Percentiles rank a stretch among this genome's conserved stretches.
These are phyloP conservation scores for Heterobasidion occidentale DNA, from an alignment of 1,284 basidiomycete species.

Conservation along the genomic window DNA sequence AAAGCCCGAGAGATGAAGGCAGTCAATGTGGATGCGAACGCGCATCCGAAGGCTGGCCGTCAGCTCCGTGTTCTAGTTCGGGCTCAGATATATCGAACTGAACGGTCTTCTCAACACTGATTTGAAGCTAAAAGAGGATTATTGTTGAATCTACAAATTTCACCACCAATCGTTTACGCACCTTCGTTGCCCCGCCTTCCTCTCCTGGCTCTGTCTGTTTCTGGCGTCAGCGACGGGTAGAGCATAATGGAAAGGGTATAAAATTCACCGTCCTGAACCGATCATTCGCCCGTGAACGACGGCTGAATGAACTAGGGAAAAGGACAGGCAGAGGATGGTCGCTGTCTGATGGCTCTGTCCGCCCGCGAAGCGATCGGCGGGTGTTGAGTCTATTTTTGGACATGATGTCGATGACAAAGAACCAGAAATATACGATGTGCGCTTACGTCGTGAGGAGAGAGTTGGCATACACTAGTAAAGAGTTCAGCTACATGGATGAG, in stretches of 20 bases:
- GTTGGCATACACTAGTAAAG: constrained; percentile 13
- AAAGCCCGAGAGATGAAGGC: too few relatives aligned
- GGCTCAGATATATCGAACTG: constrained; percentile 1
- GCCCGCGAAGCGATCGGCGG: constrained; percentile 9
- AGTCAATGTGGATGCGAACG: background rate
- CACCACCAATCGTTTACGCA: background rate
- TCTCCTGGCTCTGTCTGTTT: background rate
- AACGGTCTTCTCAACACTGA: constrained; percentile 11
- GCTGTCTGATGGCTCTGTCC: constrained; percentile 4
- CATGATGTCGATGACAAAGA: background rate
- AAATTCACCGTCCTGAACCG: background rate
- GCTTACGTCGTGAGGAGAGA: constrained; percentile 13
- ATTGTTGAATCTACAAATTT: background rate
- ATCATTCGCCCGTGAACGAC: background rate
- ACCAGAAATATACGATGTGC: background rate
- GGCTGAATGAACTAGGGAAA: constrained; percentile 7
- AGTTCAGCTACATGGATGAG: background rate
- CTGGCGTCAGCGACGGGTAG: too few relatives aligned
- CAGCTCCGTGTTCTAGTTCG: background rate
- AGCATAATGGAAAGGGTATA: too few relatives aligned
- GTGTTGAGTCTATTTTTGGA: constrained; percentile 10
- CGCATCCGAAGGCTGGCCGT: background rate
- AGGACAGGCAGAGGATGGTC: constrained; percentile 5
- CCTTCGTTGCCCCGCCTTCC: background rate
- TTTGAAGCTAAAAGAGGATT: constrained; percentile 3